Base-by-base conservation (phyloP, 2,329 filamentous ascomycete species). In the Fusarium goolgardi region DNA sequence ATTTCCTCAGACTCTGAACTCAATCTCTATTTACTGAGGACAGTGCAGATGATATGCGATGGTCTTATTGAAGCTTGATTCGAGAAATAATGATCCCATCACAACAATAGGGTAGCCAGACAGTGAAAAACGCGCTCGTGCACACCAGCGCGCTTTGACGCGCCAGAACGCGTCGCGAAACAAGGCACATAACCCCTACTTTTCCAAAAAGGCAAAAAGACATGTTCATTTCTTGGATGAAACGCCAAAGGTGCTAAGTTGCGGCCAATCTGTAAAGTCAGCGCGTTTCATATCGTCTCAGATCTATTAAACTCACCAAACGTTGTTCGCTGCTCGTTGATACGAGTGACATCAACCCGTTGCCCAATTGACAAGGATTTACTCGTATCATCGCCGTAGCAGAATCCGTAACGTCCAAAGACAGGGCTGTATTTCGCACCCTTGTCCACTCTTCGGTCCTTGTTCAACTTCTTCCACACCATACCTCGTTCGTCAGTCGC, bases 391-490 rank as follows among this genome's bases (percentile, higher is more conserved):
- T 51, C 40, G 2, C 71, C 71, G 11, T 69, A 72, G 10, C 71
- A 73, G 5, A 72, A 73, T 0, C 71, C 71, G 7, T 73, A 73
- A 0, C 71, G 61, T 9, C 71, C 71, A 50, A 73, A 73, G 1
- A 73, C 71, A 6, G 71, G 71, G 5, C 67, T 73, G 18, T 71
- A 73, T 35, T 73, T 72, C 1, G 67, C 69, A 1, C 71, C 71
- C 3, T 50, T 60, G 13, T 73, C 71, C 1, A 73, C 71, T 29
- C 71, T 55, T 7, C 71, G 50, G 16, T 73, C 71, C 12, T 72
- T 72, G 51, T 73, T 73, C 3, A 73, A 40, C 13, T 72, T 73
- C 49, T 73, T 73, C 71, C 69, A 73, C 3, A 63, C 69, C 40
- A 43, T 57, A 1, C 71, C 71, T 0, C 55, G 40, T 21, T 73